These are phyloP conservation scores for Helicocarpus griseus DNA, from an alignment of 2,329 filamentous ascomycete species.

Conservation along the genomic window DNA sequence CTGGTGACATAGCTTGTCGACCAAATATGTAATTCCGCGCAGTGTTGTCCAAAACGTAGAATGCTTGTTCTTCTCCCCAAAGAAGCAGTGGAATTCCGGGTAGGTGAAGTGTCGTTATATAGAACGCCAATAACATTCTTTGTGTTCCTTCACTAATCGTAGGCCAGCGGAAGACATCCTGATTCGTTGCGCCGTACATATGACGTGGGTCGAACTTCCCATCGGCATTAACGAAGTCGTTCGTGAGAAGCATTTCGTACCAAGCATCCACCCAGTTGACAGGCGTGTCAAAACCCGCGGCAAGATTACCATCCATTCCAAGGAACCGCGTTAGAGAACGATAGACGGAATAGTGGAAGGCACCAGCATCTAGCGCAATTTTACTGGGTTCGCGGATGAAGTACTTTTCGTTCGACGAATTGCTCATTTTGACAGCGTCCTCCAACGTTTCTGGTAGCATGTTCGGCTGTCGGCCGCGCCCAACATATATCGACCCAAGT, in stretches of 20 bases:
- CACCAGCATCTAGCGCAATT: slow-evolving; percentile 48
- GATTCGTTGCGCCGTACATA: slow-evolving; percentile 55
- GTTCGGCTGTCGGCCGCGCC: slow-evolving; percentile 49
- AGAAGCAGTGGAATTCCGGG: slow-evolving; percentile 52
- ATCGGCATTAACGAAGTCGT: slow-evolving; percentile 51
- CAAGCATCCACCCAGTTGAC: slow-evolving; percentile 48
- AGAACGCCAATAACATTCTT: slow-evolving; percentile 48
- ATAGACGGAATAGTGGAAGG: slow-evolving; percentile 57
- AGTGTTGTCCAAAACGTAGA: slow-evolving; percentile 55
- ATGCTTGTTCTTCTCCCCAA: slow-evolving; percentile 59
- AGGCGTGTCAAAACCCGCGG: slow-evolving; percentile 44
- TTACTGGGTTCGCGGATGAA: slow-evolving; percentile 46
- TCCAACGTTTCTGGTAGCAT: slow-evolving; percentile 41
- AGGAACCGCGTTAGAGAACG: slow-evolving; percentile 52
- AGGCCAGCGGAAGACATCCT: slow-evolving; percentile 58
- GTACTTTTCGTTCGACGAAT: slow-evolving; percentile 31
- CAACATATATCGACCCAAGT: slow-evolving; percentile 52
- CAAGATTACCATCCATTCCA: slow-evolving; percentile 48
- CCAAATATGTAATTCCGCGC: slow-evolving; percentile 57
- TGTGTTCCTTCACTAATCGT: slow-evolving; percentile 48
- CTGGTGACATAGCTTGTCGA: slow-evolving; percentile 52
- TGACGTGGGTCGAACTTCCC: slow-evolving; percentile 55
- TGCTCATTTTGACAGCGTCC: slow-evolving; percentile 40
- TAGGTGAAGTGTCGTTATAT: slow-evolving; percentile 50
- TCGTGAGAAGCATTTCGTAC: slow-evolving; percentile 48